These are phyloP conservation scores for Alternaria solani DNA, from an alignment of 2,329 filamentous ascomycete species.

Conservation along the genomic window DNA sequence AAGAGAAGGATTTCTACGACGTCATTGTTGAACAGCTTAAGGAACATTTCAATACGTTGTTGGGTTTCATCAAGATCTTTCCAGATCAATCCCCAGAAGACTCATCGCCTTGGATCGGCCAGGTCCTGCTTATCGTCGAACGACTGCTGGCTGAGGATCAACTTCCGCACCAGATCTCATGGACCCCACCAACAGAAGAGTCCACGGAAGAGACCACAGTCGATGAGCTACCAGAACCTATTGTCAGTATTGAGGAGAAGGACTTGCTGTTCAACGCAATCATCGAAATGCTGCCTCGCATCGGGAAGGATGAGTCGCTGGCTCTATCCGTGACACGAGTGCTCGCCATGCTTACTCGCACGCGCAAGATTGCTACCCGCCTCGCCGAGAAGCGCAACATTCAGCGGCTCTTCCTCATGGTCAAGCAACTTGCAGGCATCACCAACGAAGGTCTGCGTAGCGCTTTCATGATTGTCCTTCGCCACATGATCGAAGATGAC, in stretches of 20 bases:
- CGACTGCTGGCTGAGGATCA: constrained; percentile 89
- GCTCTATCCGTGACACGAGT: constrained; percentile 85
- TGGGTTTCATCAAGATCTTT: constrained; percentile 79
- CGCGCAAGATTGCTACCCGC: constrained; percentile 74
- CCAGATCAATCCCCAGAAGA: constrained; percentile 74
- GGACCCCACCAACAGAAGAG: constrained; percentile 66
- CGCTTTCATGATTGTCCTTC: constrained; percentile 83
- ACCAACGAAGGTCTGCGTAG: constrained; percentile 78
- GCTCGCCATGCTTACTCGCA: constrained; percentile 85
- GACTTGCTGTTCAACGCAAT: constrained; percentile 75
- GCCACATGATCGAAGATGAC: constrained; percentile 94
- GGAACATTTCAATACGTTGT: constrained; percentile 76
- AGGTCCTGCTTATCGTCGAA: constrained; percentile 89
- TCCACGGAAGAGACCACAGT: constrained; percentile 61
- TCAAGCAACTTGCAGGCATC: constrained; percentile 85
- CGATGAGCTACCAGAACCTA: constrained; percentile 66
- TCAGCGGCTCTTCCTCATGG: constrained; percentile 90
- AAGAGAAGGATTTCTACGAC: constrained; percentile 81
- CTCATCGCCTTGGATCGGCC: constrained; percentile 90
- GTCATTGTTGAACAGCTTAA: constrained; percentile 77
- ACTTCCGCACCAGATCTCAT: constrained; percentile 76
- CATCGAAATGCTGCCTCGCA: constrained; percentile 82
- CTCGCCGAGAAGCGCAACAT: constrained; percentile 90
- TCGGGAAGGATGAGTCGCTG: constrained; percentile 86
- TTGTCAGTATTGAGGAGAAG: constrained; percentile 72